Conservation (phyloP, 179 eudicot genomes). For the Spinacia oleracea region DNA sequence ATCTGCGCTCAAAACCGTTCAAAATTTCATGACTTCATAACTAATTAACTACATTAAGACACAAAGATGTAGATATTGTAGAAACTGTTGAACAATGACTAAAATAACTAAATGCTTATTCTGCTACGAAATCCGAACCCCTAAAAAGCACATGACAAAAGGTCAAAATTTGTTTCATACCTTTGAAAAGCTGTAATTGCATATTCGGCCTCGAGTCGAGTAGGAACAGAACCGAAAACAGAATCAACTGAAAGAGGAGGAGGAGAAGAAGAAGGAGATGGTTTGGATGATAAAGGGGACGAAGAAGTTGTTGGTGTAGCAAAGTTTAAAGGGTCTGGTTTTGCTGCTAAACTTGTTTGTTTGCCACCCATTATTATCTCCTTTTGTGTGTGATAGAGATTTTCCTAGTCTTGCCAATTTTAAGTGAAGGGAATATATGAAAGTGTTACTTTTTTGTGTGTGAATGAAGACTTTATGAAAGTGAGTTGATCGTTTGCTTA, state of each 20-base stretch:
- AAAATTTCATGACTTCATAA: no score
- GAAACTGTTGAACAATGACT: no score
- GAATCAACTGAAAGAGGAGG: conserved; percentile 20
- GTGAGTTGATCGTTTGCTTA: not conserved
- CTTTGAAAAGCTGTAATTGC: conserved; percentile 45
- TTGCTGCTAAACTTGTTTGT: not conserved
- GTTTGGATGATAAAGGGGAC: not conserved
- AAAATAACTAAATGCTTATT: no score
- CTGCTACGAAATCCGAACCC: no score
- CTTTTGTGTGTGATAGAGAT: not conserved
- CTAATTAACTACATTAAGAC: no score
- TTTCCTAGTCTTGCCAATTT: not conserved
- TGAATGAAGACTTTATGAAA: not conserved
- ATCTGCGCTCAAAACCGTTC: no score
- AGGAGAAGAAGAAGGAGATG: not conserved
- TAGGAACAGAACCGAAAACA: conserved; percentile 37
- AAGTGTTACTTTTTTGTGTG: not conserved
- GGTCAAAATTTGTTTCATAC: not conserved
- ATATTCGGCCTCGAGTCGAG: conserved; percentile 36
- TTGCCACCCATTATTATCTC: conserved; percentile 18
- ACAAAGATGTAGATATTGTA: no score
- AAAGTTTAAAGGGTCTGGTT: conserved; percentile 3
- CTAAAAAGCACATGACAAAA: no score
- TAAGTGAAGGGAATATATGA: not conserved
- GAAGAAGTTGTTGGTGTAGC: not conserved